Evolutionary conservation across 345 rosid species (phyloP), one percentile per base, ranked within the genome.

Genomic region (Camelina sativa): DNA sequence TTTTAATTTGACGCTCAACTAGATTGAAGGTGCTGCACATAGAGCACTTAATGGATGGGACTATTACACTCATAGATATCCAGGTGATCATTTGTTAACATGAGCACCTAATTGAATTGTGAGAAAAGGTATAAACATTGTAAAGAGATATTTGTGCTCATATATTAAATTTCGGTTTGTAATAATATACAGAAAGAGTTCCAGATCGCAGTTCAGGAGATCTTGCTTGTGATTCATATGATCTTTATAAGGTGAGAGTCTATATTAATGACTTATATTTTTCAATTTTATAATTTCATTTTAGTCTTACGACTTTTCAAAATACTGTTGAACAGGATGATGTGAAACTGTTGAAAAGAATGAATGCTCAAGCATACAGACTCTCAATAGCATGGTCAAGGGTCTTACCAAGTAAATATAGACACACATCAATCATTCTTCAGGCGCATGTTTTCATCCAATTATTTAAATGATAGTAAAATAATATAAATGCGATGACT

Each of bases 301-400:
- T n/a, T n/a, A n/a, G 2, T 17, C 3, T 22, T 7, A 22, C 5
- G 69, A 63, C 56, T 81, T 74, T 84, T 84, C 82, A 80, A 28
- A 28, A 4, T 84, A 35, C 79, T 78, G 6, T 79, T 43, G 19
- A 22, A 66, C 59, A 66, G 62, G 62, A 53, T 34, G 72, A 67
- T 38, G 72, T 67, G 51, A 1, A 23, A 53, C 8, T 67, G n/a
- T 40, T 67, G 15, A 54, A 53, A 23, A 38, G 10, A 38, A 7
- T 53, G 62, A 67, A 53, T 5, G 72, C 2, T 38, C 50, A 67
- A 53, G 72, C 72, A 53, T 67, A 67, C 72, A 38, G 72, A 23
- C 3, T 67, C 72, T 67, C 72, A n/a, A 67, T 67, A 53, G 73
- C 73, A 11, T 69, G 90, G 88, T 41, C 85, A 2, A 76, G 88